Conservation (phyloP, 352 stramenopile species). For the Pythium coloratum region DNA sequence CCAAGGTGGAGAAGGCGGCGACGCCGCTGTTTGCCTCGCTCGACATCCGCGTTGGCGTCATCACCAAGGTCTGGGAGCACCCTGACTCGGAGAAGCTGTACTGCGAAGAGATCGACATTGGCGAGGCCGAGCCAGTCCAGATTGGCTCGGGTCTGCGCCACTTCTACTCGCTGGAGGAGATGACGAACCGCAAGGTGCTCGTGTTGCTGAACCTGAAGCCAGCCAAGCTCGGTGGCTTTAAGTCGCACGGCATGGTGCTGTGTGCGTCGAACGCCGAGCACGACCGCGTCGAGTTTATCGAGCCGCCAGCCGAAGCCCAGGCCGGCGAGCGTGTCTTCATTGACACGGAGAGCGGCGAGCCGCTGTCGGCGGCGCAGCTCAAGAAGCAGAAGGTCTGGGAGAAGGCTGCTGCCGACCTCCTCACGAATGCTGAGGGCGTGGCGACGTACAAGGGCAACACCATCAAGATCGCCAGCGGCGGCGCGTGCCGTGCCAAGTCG, state of each 20-base stretch:
- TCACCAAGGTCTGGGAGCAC: conserved; percentile 84
- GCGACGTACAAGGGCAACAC: conserved; percentile 80
- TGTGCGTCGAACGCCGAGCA: conserved; percentile 89
- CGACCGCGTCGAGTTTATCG: conserved; percentile 94
- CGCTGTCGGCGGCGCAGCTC: conserved; percentile 72
- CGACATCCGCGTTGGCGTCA: conserved; percentile 81
- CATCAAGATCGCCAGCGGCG: conserved; percentile 74
- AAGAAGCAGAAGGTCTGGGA: conserved; percentile 91
- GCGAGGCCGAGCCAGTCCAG: conserved; percentile 90
- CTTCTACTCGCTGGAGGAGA: conserved; percentile 95
- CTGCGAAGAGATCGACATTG: conserved; percentile 99
- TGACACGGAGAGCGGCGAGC: conserved; percentile 62
- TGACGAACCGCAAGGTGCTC: conserved; percentile 94
- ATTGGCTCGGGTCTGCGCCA: conserved; percentile 95
- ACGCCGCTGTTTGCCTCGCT: conserved; percentile 71
- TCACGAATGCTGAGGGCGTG: conserved; percentile 63
- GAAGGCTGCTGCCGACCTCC: conserved; percentile 65
- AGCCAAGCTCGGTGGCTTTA: conserved; percentile 96
- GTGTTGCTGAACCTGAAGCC: conserved; percentile 99
- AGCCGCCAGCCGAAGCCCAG: conserved; percentile 89
- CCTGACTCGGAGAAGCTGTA: conserved; percentile 94
- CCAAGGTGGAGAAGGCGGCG: conserved; percentile 50
- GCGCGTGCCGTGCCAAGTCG: conserved; percentile 57
- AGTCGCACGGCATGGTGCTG: conserved; percentile 97
- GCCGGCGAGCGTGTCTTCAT: conserved; percentile 94